Conservation (phyloP, 2,329 filamentous ascomycete species). For the Alternaria ventricosa region DNA sequence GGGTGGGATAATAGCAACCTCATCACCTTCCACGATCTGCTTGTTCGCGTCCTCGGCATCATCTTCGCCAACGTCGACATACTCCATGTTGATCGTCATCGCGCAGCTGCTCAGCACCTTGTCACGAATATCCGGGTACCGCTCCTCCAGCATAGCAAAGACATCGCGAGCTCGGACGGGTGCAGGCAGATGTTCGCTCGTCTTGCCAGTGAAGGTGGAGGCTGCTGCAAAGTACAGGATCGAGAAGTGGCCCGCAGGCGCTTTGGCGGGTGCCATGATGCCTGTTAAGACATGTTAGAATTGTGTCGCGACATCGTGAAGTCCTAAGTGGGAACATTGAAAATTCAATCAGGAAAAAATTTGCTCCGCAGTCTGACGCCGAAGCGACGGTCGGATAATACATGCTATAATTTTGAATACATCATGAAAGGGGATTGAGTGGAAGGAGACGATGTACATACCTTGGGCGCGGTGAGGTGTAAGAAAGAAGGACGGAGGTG, state of each 20-base stretch:
- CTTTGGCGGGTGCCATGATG: slow-evolving; percentile 52
- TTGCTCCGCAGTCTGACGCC: slow-evolving; percentile 40
- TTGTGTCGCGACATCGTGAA: background rate
- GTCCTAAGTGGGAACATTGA: background rate
- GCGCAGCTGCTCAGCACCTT: slow-evolving; percentile 75
- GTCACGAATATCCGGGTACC: slow-evolving; percentile 71
- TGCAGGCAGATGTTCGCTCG: slow-evolving; percentile 69
- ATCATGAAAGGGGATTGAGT: slow-evolving; percentile 35
- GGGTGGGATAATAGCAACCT: slow-evolving; percentile 86
- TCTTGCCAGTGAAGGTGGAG: slow-evolving; percentile 71
- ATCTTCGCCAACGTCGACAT: slow-evolving; percentile 72
- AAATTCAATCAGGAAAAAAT: slow-evolving; percentile 40
- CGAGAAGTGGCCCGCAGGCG: slow-evolving; percentile 72
- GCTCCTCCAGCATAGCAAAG: slow-evolving; percentile 71
- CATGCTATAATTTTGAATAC: slow-evolving; percentile 54
- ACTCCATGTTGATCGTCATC: slow-evolving; percentile 80
- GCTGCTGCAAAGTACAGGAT: slow-evolving; percentile 84
- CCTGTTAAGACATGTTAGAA: slow-evolving; percentile 24
- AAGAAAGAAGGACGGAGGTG: slow-evolving; percentile 13
- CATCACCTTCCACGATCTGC: slow-evolving; percentile 74
- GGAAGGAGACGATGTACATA: slow-evolving; percentile 19
- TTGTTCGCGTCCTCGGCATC: slow-evolving; percentile 53
- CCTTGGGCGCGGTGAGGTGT: slow-evolving; percentile 18
- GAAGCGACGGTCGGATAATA: slow-evolving; percentile 55
- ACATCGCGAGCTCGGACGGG: slow-evolving; percentile 69